Evolutionary conservation across 176 grass and related monocot genomes (phyloP).

Genomic region (maize (Zea mays)): DNA sequence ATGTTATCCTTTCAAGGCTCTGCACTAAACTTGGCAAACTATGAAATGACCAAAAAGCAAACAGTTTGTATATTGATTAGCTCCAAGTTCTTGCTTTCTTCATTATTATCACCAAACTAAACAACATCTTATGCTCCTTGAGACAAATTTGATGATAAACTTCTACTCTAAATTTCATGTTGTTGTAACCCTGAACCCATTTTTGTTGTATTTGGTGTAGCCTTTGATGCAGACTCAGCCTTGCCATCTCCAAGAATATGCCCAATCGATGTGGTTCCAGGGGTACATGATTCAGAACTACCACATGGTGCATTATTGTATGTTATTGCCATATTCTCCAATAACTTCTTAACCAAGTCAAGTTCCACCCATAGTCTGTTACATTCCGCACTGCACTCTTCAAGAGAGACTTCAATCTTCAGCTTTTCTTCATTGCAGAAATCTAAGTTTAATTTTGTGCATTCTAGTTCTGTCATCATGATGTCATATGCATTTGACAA

Average conservation of each 20-base stretch:
- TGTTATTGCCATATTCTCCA: constrained; percentile 74
- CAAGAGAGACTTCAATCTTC: constrained; percentile 70
- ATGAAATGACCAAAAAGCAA: constrained; percentile 2
- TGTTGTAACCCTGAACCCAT: constrained; percentile 35
- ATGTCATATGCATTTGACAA: constrained; percentile 78
- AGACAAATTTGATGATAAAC: constrained; percentile 17
- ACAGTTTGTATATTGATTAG: constrained; percentile 48
- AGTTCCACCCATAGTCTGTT: constrained; percentile 73
- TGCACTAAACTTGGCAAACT: constrained; percentile 10
- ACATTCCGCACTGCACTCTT: constrained; percentile 80
- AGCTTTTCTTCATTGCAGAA: constrained; percentile 93
- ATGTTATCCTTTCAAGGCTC: neutral
- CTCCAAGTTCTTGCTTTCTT: constrained; percentile 47
- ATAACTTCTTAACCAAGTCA: constrained; percentile 78
- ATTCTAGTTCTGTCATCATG: constrained; percentile 82
- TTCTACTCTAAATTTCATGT: constrained; percentile 26
- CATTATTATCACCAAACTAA: constrained; percentile 22
- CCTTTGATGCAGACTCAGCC: constrained; percentile 31
- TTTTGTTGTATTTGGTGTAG: constrained; percentile 16
- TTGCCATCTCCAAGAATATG: constrained; percentile 59
- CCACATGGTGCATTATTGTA: constrained; percentile 31
- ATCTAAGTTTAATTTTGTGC: constrained; percentile 73
- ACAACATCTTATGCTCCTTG: constrained; percentile 28
- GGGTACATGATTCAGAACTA: constrained; percentile 47
- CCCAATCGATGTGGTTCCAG: constrained; percentile 46